Conservation (phyloP, 2,329 filamentous ascomycete genomes). For the Apiospora saccharicola region DNA sequence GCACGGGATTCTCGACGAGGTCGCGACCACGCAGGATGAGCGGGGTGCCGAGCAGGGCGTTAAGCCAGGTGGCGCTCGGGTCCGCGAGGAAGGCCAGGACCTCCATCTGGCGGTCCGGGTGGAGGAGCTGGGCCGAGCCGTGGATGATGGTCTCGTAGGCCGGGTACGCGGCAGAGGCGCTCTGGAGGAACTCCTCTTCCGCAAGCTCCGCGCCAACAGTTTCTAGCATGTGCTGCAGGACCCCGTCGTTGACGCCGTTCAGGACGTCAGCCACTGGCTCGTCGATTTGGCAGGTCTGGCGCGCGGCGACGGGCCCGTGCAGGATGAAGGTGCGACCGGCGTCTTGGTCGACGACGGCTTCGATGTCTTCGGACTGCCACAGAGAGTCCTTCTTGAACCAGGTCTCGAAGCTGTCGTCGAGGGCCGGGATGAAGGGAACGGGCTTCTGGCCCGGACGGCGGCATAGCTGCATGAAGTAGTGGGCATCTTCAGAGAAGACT, state of each 20-base stretch:
- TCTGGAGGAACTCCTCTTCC: slow-evolving; percentile 72
- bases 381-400: slow-evolving; percentile 51
- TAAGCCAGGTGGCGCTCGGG: slow-evolving; percentile 23
- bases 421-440: slow-evolving; percentile 43
- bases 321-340: slow-evolving; percentile 44
- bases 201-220: slow-evolving; percentile 52
- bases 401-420: slow-evolving; percentile 46
- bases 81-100: slow-evolving; percentile 12
- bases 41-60: slow-evolving; percentile 24
- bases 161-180: background rate
- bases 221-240: slow-evolving; percentile 28
- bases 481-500: slow-evolving; percentile 34
- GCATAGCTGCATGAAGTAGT: slow-evolving; percentile 43
- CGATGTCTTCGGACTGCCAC: slow-evolving; percentile 48
- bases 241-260: slow-evolving; percentile 34
- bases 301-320: slow-evolving; percentile 45
- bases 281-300: slow-evolving; percentile 34
- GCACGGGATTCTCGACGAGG: slow-evolving; percentile 27
- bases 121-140: background rate
- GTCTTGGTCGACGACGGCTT: slow-evolving; percentile 45
- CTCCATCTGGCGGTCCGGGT: slow-evolving; percentile 50
- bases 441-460: slow-evolving; percentile 43
- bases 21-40: slow-evolving; percentile 26
- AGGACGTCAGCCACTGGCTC: slow-evolving; percentile 41
- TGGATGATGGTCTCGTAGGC: background rate